Evolutionary conservation across 2,329 filamentous ascomycete genomes (phyloP).

Genomic region (Xylariaceae sp.): DNA sequence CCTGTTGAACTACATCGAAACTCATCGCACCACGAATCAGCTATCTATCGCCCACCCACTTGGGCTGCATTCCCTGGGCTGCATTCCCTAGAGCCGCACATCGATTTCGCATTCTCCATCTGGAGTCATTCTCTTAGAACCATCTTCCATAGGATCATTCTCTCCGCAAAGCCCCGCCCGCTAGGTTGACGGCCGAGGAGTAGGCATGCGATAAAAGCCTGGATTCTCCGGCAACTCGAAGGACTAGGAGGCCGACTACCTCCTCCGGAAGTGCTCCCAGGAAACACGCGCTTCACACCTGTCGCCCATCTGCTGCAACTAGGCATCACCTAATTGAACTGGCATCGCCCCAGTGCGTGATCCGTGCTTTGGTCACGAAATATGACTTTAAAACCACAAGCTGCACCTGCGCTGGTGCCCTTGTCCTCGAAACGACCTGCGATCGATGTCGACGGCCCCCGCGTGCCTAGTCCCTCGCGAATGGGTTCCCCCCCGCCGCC

Average conservation of each 20-base stretch:
- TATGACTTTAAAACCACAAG: constrained; percentile 34
- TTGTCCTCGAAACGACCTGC: constrained; percentile 29
- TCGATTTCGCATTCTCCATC: no score
- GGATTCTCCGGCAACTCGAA: constrained; percentile 12
- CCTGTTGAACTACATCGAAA: constrained; percentile 1
- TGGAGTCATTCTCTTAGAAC: neutral
- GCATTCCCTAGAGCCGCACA: no score
- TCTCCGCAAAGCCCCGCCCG: constrained; percentile 2
- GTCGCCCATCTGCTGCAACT: constrained; percentile 8
- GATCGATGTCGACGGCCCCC: constrained; percentile 32
- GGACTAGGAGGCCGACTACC: constrained; percentile 13
- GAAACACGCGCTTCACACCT: constrained; percentile 12
- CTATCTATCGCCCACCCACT: constrained; percentile 3
- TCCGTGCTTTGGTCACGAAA: constrained; percentile 5
- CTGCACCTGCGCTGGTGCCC: constrained; percentile 20
- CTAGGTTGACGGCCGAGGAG: constrained; percentile 9
- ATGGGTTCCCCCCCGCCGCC: constrained; percentile 41
- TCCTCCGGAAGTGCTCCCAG: constrained; percentile 5
- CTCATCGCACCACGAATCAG: constrained; percentile 3
- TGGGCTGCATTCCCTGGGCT: constrained; percentile 1
- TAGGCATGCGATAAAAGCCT: constrained; percentile 22
- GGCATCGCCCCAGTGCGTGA: neutral
- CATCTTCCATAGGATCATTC: neutral
- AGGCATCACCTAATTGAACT: neutral
- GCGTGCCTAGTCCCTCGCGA: constrained; percentile 32